Evolutionary conservation across 2,329 filamentous ascomycete species (phyloP).

Genomic region (Apiospora arundinis): DNA sequence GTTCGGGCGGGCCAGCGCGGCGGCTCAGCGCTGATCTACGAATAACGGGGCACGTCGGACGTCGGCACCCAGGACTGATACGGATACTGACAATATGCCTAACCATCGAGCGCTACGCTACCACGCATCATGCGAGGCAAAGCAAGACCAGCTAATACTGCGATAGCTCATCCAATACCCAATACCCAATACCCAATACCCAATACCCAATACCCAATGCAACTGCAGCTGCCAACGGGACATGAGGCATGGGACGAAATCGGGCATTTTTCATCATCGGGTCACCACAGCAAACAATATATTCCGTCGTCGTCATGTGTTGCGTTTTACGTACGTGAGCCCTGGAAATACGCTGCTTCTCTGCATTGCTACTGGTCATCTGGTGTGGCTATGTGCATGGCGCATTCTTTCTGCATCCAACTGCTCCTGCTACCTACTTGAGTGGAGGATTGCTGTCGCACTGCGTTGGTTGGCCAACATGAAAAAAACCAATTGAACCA

Average conservation of each 20-base stretch:
- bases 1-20: neutral
- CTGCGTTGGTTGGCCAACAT: neutral
- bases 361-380: neutral
- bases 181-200: too few species aligned
- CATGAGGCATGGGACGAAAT: neutral
- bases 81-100: neutral
- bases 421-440: neutral
- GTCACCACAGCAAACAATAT: neutral
- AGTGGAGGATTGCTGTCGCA: neutral
- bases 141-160: neutral
- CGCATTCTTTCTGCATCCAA: neutral
- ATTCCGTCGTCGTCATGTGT: conserved; percentile 12
- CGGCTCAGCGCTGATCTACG: conserved; percentile 3
- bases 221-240: neutral
- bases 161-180: neutral
- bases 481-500: neutral
- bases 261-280: neutral
- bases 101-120: neutral
- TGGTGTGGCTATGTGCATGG: conserved; percentile 5
- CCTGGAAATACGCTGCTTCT: neutral
- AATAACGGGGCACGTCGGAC: neutral
- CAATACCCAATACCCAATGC: too few species aligned
- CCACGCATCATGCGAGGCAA: neutral
- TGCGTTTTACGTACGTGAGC: neutral
- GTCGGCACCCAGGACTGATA: neutral